phyloP scores from a whole-genome alignment of 2,329 filamentous ascomycete species.

The Beauveria sp. region DNA sequence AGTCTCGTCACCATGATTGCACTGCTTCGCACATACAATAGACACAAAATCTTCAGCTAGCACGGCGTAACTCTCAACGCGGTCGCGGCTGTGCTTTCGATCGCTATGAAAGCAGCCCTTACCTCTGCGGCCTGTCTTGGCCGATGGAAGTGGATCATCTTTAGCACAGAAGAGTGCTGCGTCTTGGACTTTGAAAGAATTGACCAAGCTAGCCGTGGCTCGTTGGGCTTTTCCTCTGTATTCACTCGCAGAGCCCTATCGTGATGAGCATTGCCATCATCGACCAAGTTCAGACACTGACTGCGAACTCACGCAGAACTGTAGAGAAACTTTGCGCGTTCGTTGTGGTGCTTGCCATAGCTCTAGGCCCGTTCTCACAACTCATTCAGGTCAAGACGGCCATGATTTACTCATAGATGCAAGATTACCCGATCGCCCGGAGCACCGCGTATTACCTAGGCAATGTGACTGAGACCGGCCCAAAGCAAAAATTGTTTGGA shows the following conservation, averaged over 20 bases:
- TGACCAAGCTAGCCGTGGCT: conserved; percentile 14
- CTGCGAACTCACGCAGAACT: neutral
- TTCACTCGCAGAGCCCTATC: conserved; percentile 1
- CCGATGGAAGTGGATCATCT: conserved; percentile 18
- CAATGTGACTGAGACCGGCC: neutral
- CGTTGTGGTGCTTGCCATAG: neutral
- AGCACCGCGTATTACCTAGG: neutral
- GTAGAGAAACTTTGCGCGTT: neutral
- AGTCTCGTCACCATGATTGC: no score
- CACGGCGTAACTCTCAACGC: conserved; percentile 16
- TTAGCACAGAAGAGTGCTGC: neutral
- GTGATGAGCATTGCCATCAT: conserved; percentile 4
- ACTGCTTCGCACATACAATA: neutral
- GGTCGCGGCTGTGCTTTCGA: conserved; percentile 14
- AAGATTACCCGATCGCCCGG: neutral
- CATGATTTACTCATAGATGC: neutral
- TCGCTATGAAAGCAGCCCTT: conserved; percentile 12
- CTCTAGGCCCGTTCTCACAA: neutral
- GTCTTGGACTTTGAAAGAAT: conserved; percentile 17
- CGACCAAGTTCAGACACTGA: neutral
- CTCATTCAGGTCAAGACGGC: neutral
- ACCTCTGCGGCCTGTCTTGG: conserved; percentile 13
- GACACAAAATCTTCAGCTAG: conserved; percentile 12
- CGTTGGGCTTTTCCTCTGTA: conserved; percentile 12
- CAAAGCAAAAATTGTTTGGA: neutral